Conservation (phyloP, 768 basidiomycete species). For the Botryobasidium botryosum region DNA sequence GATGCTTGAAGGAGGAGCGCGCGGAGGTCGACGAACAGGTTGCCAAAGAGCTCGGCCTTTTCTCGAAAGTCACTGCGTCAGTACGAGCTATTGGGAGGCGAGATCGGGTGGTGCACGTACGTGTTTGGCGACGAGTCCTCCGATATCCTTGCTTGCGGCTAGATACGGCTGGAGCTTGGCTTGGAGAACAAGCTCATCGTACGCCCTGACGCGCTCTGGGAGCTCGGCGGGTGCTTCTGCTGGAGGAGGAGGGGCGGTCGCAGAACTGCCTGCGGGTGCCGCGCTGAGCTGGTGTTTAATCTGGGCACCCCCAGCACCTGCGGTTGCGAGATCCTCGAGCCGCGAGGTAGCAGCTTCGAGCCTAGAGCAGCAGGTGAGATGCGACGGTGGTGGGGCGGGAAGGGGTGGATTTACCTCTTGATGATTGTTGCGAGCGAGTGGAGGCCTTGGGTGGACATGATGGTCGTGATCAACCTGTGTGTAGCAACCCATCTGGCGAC, state of each 20-base stretch:
- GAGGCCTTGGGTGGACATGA: constrained; percentile 26
- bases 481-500: too few relatives aligned
- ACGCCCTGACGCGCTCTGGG: constrained; percentile 51
- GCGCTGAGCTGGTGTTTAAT: constrained; percentile 16
- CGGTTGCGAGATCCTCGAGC: constrained; percentile 72
- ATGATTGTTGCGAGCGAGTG: constrained; percentile 68
- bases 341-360: constrained; percentile 87
- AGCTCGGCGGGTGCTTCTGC: constrained; percentile 24
- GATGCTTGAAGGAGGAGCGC: constrained; percentile 48
- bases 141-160: constrained; percentile 52
- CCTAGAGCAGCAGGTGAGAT: constrained; percentile 25
- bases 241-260: constrained; percentile 23
- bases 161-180: constrained; percentile 60
- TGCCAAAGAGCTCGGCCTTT: constrained; percentile 58
- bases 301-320: constrained; percentile 20
- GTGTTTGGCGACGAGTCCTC: constrained; percentile 59
- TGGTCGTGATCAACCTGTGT: too few relatives aligned
- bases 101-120: too few relatives aligned
- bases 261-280: constrained; percentile 23
- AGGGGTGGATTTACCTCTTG: constrained; percentile 30
- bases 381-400: too few relatives aligned
- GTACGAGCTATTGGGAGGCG: too few relatives aligned
- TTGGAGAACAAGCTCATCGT: constrained; percentile 54
- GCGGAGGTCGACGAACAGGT: constrained; percentile 51
- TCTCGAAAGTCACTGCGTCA: too few relatives aligned